These are phyloP conservation scores for Podaxis carcinomalis DNA, from an alignment of 768 basidiomycete genomes.

Conservation along the genomic window DNA sequence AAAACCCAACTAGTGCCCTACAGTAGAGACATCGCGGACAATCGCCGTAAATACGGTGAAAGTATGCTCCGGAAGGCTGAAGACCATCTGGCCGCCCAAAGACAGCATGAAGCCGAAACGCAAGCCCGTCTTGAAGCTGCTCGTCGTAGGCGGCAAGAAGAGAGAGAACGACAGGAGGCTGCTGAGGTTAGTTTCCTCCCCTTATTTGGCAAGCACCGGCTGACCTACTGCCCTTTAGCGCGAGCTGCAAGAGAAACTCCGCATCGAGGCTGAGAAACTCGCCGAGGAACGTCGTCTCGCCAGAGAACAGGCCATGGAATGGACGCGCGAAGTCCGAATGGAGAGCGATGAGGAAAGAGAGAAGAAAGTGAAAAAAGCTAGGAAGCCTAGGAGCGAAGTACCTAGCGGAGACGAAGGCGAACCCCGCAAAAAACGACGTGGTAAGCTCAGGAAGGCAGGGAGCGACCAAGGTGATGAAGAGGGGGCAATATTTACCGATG, in stretches of 20 bases:
- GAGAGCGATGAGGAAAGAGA: slow-evolving; percentile 82
- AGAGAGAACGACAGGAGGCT: slow-evolving; percentile 61
- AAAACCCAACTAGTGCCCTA: slow-evolving; percentile 71
- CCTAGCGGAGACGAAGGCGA: slow-evolving; percentile 57
- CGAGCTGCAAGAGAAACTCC: slow-evolving; percentile 57
- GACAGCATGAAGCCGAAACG: slow-evolving; percentile 65
- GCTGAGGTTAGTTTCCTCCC: slow-evolving; percentile 49
- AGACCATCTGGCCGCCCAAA: slow-evolving; percentile 72
- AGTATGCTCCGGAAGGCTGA: slow-evolving; percentile 78
- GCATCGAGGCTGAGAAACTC: slow-evolving; percentile 70
- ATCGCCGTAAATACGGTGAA: slow-evolving; percentile 87
- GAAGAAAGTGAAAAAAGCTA: slow-evolving; percentile 50
- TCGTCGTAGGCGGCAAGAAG: slow-evolving; percentile 73
- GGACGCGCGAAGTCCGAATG: slow-evolving; percentile 65
- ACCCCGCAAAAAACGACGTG: slow-evolving; percentile 67
- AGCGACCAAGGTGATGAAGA: slow-evolving; percentile 59
- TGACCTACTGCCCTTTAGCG: slow-evolving; percentile 34
- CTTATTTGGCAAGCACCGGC: neutral
- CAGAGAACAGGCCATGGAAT: slow-evolving; percentile 75
- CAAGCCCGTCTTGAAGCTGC: slow-evolving; percentile 75
- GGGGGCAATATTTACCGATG: slow-evolving; percentile 65
- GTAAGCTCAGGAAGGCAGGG: slow-evolving; percentile 63
- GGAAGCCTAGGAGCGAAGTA: slow-evolving; percentile 49
- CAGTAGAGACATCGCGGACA: slow-evolving; percentile 81
- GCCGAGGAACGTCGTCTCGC: slow-evolving; percentile 73